A percentile compares a stretch with the other conserved stretches of the same genome.
Conservation (phyloP, 2,329 filamentous ascomycete species). For the Trichoderma arundinaceum region DNA sequence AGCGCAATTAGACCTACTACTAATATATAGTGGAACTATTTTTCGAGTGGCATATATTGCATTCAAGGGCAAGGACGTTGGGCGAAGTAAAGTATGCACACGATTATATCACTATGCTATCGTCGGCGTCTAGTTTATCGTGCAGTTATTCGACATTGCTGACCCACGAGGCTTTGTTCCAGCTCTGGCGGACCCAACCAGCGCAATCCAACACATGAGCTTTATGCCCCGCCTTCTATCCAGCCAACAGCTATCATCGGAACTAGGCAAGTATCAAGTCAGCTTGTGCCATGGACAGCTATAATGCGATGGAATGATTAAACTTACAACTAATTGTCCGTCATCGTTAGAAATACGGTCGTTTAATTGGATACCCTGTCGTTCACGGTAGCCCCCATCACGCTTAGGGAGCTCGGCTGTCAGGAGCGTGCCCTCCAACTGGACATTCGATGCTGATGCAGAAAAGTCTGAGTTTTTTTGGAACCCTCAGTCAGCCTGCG, state of each 20-base stretch:
- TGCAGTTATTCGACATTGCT: too few species aligned
- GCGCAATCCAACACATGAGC: too few species aligned
- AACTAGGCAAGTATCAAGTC: background rate
- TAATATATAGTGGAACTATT: too few species aligned
- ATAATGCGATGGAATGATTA: background rate
- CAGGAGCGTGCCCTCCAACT: conserved; percentile 10
- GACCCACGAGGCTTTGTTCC: too few species aligned
- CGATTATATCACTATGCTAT: too few species aligned
- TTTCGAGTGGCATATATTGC: too few species aligned
- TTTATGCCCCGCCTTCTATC: background rate
- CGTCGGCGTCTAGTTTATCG: too few species aligned
- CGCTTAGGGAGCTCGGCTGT: conserved; percentile 20
- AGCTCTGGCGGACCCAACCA: too few species aligned
- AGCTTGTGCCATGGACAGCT: background rate
- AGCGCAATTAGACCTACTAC: too few species aligned
- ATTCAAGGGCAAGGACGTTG: too few species aligned
- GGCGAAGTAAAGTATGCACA: too few species aligned
- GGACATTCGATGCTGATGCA: background rate
- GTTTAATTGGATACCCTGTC: conserved; percentile 31
- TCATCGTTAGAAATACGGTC: conserved; percentile 33
- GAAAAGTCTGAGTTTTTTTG: background rate
- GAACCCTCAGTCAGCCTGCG: background rate
- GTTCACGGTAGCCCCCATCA: conserved; percentile 25
- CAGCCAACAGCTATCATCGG: background rate
- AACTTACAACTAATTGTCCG: conserved; percentile 30